These are phyloP conservation scores for Glebionis coronaria DNA, from an alignment of 129 eudicot species.

Conservation along the genomic window DNA sequence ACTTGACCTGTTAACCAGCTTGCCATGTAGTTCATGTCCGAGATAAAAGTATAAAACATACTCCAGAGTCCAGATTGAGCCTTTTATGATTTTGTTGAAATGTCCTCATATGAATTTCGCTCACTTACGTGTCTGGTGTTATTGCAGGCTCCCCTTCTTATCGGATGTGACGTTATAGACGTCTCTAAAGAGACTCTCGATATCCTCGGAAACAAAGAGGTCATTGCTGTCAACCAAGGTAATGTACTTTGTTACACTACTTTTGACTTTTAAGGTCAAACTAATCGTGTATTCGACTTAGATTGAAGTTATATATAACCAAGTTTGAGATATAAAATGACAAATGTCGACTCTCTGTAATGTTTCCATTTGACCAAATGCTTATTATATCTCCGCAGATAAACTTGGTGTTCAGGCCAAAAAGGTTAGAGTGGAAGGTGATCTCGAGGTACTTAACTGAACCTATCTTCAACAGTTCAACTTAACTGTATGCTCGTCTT, in stretches of 20 bases:
- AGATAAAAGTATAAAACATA: too few relatives aligned
- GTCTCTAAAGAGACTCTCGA: slow-evolving; percentile 50
- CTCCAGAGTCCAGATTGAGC: too few relatives aligned
- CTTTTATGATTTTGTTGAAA: too few relatives aligned
- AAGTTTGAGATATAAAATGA: too few relatives aligned
- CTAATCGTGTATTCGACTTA: not conserved
- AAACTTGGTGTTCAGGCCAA: slow-evolving; percentile 85
- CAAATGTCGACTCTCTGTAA: slow-evolving; percentile 8
- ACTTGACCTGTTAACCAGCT: too few relatives aligned
- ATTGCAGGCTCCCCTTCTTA: slow-evolving; percentile 82
- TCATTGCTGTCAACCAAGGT: slow-evolving; percentile 92
- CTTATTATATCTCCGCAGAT: slow-evolving; percentile 39
- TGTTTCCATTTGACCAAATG: slow-evolving; percentile 8
- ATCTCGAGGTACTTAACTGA: slow-evolving; percentile 59
- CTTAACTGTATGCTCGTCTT: slow-evolving; percentile 6
- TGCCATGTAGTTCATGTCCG: too few relatives aligned
- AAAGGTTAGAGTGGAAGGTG: slow-evolving; percentile 78
- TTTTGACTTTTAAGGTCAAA: not conserved
- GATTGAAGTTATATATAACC: too few relatives aligned
- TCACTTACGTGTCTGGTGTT: not conserved
- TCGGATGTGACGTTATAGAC: slow-evolving; percentile 79
- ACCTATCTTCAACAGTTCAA: slow-evolving; percentile 10
- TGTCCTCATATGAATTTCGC: not conserved
- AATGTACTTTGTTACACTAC: not conserved
- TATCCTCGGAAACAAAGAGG: slow-evolving; percentile 71